Conservation (phyloP, 2,329 filamentous ascomycete species). For the Cercospora zeae-maydis region DNA sequence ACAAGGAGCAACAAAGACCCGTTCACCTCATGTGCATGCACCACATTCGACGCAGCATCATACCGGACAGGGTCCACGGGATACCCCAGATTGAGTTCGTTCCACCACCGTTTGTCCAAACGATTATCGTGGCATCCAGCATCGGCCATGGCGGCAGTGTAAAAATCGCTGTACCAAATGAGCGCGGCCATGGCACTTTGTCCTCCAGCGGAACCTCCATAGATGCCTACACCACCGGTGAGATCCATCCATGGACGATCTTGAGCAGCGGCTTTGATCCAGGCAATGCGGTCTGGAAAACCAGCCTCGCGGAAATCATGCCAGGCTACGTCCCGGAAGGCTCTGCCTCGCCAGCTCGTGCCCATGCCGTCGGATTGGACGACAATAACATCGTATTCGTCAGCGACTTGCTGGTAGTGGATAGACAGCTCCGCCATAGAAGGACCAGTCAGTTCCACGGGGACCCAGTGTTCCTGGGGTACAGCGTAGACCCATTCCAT, state of each 20-base stretch:
- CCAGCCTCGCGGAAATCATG: slow-evolving; percentile 10
- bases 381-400: slow-evolving; percentile 8
- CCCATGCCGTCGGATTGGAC: slow-evolving; percentile 12
- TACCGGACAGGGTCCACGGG: slow-evolving; percentile 9
- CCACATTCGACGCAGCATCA: slow-evolving; percentile 7
- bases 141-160: slow-evolving; percentile 9
- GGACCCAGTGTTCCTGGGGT: neutral
- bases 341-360: slow-evolving; percentile 10
- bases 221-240: slow-evolving; percentile 2
- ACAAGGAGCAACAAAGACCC: slow-evolving; percentile 10
- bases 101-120: slow-evolving; percentile 11
- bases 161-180: slow-evolving; percentile 12
- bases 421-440: neutral
- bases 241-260: slow-evolving; percentile 11
- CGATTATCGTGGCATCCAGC: slow-evolving; percentile 13
- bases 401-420: neutral
- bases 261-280: slow-evolving; percentile 12
- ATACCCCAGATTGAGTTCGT: slow-evolving; percentile 6
- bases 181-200: slow-evolving; percentile 8
- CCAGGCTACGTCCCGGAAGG: slow-evolving; percentile 3
- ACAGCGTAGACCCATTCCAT: slow-evolving; percentile 7
- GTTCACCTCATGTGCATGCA: slow-evolving; percentile 7
- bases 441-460: neutral
- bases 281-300: slow-evolving; percentile 10
- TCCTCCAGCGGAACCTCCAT: slow-evolving; percentile 5